These are phyloP conservation scores for Ophiostoma triangulosporum DNA, from an alignment of 2,329 filamentous ascomycete species.

Conservation along the genomic window DNA sequence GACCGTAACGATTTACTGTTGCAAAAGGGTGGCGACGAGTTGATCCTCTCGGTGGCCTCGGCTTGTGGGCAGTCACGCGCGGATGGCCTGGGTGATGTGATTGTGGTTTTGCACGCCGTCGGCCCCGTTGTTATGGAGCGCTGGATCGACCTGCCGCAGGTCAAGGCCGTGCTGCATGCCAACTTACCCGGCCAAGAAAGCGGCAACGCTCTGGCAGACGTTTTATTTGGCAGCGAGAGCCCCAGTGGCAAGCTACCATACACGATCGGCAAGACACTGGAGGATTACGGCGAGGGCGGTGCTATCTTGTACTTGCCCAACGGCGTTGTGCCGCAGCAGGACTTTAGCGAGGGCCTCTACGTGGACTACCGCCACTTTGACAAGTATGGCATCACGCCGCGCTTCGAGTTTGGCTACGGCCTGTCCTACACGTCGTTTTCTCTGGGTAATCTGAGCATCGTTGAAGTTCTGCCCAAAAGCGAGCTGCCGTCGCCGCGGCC, in stretches of 20 bases:
- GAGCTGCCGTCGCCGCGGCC: constrained; percentile 25
- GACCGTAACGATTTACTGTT: constrained; percentile 66
- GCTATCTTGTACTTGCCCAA: constrained; percentile 58
- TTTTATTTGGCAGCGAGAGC: constrained; percentile 66
- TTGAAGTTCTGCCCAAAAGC: constrained; percentile 32
- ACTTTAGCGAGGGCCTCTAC: constrained; percentile 71
- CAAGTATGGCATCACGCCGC: constrained; percentile 56
- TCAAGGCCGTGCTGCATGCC: constrained; percentile 71
- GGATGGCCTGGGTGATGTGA: constrained; percentile 47
- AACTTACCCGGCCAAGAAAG: constrained; percentile 80
- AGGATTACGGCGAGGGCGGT: constrained; percentile 63
- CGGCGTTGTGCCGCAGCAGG: constrained; percentile 61
- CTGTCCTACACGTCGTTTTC: constrained; percentile 68
- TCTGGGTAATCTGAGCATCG: constrained; percentile 40
- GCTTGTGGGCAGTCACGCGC: constrained; percentile 37
- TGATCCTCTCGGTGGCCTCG: constrained; percentile 57
- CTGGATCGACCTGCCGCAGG: constrained; percentile 63
- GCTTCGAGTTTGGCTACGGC: constrained; percentile 78
- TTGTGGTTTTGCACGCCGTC: constrained; percentile 81
- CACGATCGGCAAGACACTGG: constrained; percentile 61
- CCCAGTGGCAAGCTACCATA: constrained; percentile 74
- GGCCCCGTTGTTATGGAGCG: constrained; percentile 69
- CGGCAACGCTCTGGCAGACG: constrained; percentile 65
- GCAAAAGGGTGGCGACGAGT: constrained; percentile 63
- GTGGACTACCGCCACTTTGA: constrained; percentile 89